phyloP scores from a whole-genome alignment of 192 early-diverging fungal genomes.

The Umbelopsis ramanniana region DNA sequence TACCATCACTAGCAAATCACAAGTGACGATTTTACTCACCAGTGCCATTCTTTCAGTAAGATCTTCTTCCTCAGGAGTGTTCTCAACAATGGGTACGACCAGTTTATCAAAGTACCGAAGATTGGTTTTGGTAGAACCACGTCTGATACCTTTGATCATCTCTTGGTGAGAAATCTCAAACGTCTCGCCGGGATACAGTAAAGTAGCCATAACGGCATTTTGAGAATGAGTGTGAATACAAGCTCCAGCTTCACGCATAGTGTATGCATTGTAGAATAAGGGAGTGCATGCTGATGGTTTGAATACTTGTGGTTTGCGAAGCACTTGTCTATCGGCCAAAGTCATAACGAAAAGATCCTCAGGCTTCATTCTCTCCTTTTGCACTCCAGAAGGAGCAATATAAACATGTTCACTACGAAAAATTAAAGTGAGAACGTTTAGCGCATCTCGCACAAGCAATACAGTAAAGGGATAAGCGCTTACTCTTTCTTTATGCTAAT shows the following conservation, averaged over 20 bases:
- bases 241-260: constrained; percentile 79
- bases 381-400: constrained; percentile 91
- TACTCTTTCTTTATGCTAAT: constrained; percentile 81
- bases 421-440: not conserved
- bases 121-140: constrained; percentile 67
- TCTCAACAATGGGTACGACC: constrained; percentile 94
- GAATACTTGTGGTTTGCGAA: constrained; percentile 72
- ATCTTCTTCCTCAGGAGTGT: constrained; percentile 93
- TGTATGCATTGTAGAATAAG: constrained; percentile 93
- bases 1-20: too few species aligned
- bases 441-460: too few species aligned
- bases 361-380: constrained; percentile 92
- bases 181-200: constrained; percentile 72
- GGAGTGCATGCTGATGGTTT: constrained; percentile 96
- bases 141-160: constrained; percentile 98
- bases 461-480: constrained; percentile 4
- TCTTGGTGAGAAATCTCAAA: constrained; percentile 96
- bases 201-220: constrained; percentile 90
- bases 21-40: constrained; percentile 34
- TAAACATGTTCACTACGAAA: constrained; percentile 67
- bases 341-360: constrained; percentile 85
- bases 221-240: constrained; percentile 99
- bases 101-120: constrained; percentile 81
- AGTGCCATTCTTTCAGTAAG: constrained; percentile 83
- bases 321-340: constrained; percentile 53